Evolutionary conservation across 2,329 filamentous ascomycete species (phyloP).

Genomic region (Penicillium hesseltinei): DNA sequence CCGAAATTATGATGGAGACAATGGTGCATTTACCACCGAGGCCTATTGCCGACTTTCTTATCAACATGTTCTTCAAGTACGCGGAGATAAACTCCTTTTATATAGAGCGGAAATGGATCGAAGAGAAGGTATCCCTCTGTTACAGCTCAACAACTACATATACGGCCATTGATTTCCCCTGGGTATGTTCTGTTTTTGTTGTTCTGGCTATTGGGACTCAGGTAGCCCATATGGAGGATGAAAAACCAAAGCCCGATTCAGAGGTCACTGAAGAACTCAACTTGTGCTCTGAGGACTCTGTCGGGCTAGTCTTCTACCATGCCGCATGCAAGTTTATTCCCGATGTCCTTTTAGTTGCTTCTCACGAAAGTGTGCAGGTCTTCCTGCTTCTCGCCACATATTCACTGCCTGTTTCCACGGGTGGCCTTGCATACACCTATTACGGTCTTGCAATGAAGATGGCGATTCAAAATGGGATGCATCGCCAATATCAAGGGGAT

Average conservation of each 20-base stretch:
- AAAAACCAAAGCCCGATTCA: constrained; percentile 21
- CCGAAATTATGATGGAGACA: constrained; percentile 32
- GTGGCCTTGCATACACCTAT: constrained; percentile 57
- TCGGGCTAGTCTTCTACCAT: constrained; percentile 56
- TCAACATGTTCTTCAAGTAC: constrained; percentile 43
- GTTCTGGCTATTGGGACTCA: constrained; percentile 44
- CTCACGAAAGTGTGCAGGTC: constrained; percentile 57
- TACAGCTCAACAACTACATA: constrained; percentile 34
- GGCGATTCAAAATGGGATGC: constrained; percentile 61
- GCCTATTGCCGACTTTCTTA: constrained; percentile 41
- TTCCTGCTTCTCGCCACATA: constrained; percentile 57
- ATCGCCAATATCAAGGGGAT: constrained; percentile 49
- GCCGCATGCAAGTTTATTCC: constrained; percentile 54
- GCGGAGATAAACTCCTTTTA: constrained; percentile 43
- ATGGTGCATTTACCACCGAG: constrained; percentile 40
- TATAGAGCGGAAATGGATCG: constrained; percentile 40
- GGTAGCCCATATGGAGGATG: constrained; percentile 42
- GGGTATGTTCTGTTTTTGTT: constrained; percentile 40
- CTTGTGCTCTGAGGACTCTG: constrained; percentile 48
- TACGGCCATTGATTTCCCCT: constrained; percentile 36
- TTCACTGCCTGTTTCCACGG: constrained; percentile 54
- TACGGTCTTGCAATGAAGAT: constrained; percentile 56
- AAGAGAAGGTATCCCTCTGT: constrained; percentile 35
- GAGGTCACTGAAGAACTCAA: constrained; percentile 26
- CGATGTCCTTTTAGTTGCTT: constrained; percentile 56